These are phyloP conservation scores for Bromus sterilis DNA, from an alignment of 176 grass and related monocot genomes.

Conservation along the genomic window DNA sequence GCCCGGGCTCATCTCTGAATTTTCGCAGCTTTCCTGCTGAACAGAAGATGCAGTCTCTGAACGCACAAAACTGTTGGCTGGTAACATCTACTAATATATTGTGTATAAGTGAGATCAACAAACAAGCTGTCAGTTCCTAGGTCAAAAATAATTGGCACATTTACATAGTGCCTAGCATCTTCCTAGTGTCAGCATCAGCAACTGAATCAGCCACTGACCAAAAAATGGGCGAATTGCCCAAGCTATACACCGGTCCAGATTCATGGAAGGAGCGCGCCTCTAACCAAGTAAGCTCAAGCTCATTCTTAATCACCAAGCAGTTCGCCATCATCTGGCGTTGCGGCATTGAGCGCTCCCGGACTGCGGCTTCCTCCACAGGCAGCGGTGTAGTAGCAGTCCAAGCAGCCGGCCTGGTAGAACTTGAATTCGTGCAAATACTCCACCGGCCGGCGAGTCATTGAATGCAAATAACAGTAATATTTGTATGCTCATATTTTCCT, in stretches of 20 bases:
- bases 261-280: too few species aligned
- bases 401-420: slow-evolving; percentile 57
- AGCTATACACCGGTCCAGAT: background rate
- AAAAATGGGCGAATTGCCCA: slow-evolving; percentile 21
- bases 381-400: slow-evolving; percentile 54
- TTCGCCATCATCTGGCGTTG: slow-evolving; percentile 23
- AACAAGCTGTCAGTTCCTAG: background rate
- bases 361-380: slow-evolving; percentile 52
- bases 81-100: background rate
- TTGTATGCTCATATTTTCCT: slow-evolving; percentile 65
- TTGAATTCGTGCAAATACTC: slow-evolving; percentile 49
- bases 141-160: slow-evolving; percentile 23
- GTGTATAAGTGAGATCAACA: background rate
- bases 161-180: too few species aligned
- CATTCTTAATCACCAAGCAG: too few species aligned
- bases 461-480: slow-evolving; percentile 65
- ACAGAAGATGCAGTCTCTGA: background rate
- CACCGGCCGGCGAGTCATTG: slow-evolving; percentile 24
- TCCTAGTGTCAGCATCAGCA: slow-evolving; percentile 14
- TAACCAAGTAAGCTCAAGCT: too few species aligned
- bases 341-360: slow-evolving; percentile 44
- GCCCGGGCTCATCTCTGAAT: too few species aligned
- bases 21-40: too few species aligned
- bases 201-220: background rate
- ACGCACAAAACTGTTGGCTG: background rate